Evolutionary conservation across 23 red algal genomes (phyloP).

Genomic region (Chondrus crispus): DNA sequence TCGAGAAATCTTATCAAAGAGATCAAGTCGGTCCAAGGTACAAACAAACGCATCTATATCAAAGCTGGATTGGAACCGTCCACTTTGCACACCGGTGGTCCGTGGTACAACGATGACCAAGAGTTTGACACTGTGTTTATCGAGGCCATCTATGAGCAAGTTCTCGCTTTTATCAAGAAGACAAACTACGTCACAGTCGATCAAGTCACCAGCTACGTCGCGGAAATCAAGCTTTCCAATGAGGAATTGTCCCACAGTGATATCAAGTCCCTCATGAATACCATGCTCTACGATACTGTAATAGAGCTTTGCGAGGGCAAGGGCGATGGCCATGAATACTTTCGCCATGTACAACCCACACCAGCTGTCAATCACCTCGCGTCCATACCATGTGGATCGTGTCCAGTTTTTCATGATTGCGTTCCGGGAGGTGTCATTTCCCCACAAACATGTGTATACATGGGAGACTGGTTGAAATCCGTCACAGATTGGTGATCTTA

Average conservation of each 20-base stretch:
- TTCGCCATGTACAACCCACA: not conserved
- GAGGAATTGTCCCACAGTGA: conserved; percentile 41
- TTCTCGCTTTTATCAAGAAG: conserved; percentile 16
- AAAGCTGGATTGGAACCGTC: conserved; percentile 48
- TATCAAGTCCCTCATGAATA: conserved; percentile 42
- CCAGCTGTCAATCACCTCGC: conserved; percentile 46
- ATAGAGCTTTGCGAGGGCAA: conserved; percentile 48
- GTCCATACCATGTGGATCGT: conserved; percentile 30
- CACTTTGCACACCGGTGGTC: conserved; percentile 39
- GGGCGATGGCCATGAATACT: conserved; percentile 36
- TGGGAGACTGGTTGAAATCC: conserved; percentile 52
- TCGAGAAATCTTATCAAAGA: conserved; percentile 42
- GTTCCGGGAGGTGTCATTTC: conserved; percentile 58
- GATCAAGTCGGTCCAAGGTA: conserved; percentile 53
- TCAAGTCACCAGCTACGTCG: conserved; percentile 33
- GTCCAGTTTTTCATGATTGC: conserved; percentile 51
- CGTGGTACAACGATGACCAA: conserved; percentile 60
- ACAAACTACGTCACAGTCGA: conserved; percentile 35
- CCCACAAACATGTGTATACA: conserved; percentile 39
- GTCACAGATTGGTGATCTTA: too few species aligned
- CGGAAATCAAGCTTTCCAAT: conserved; percentile 41
- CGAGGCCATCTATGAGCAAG: conserved; percentile 32
- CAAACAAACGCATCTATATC: conserved; percentile 58
- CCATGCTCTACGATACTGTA: conserved; percentile 42
- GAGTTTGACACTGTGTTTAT: conserved; percentile 60